A percentile compares a stretch with the other conserved stretches of the same genome.
These are phyloP conservation scores for Asterella californica DNA, from an alignment of 225 moss, liverwort and hornwort genomes.

Conservation along the genomic window DNA sequence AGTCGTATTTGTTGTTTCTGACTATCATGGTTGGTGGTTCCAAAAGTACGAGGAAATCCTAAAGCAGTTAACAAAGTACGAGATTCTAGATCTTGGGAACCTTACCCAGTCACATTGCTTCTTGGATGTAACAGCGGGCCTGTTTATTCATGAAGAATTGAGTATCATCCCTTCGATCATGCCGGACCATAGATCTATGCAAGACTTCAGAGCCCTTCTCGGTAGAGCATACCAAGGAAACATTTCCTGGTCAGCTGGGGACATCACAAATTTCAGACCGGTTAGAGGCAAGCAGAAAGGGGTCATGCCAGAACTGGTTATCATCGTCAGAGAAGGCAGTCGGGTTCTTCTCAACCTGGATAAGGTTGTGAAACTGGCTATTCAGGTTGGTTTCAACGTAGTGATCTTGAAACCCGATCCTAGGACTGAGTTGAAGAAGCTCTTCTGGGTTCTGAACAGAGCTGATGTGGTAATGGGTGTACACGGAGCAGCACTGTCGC, in stretches of 20 bases:
- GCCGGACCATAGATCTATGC: slow-evolving; percentile 56
- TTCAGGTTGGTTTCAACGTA: slow-evolving; percentile 54
- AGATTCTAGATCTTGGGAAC: slow-evolving; percentile 50
- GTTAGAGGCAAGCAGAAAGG: background rate
- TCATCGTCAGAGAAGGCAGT: slow-evolving; percentile 51
- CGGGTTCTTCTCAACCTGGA: slow-evolving; percentile 61
- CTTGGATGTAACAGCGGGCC: slow-evolving; percentile 67
- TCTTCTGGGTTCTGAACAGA: slow-evolving; percentile 59
- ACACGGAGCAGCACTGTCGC: slow-evolving; percentile 93
- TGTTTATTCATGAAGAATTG: slow-evolving; percentile 86
- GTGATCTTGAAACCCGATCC: slow-evolving; percentile 51
- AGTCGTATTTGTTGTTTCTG: slow-evolving; percentile 57
- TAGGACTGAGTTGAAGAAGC: slow-evolving; percentile 57
- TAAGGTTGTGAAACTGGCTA: slow-evolving; percentile 43
- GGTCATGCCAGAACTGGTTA: slow-evolving; percentile 49
- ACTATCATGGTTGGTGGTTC: slow-evolving; percentile 82
- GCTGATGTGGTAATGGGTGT: slow-evolving; percentile 89
- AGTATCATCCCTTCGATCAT: slow-evolving; percentile 51
- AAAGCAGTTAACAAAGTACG: slow-evolving; percentile 50
- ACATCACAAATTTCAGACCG: slow-evolving; percentile 16
- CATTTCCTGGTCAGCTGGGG: slow-evolving; percentile 19
- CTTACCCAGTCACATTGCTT: slow-evolving; percentile 64
- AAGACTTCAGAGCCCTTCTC: slow-evolving; percentile 56
- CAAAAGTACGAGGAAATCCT: slow-evolving; percentile 57
- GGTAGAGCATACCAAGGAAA: slow-evolving; percentile 46